Conservation (phyloP, 2,329 filamentous ascomycete species). For the Fusarium piperis region DNA sequence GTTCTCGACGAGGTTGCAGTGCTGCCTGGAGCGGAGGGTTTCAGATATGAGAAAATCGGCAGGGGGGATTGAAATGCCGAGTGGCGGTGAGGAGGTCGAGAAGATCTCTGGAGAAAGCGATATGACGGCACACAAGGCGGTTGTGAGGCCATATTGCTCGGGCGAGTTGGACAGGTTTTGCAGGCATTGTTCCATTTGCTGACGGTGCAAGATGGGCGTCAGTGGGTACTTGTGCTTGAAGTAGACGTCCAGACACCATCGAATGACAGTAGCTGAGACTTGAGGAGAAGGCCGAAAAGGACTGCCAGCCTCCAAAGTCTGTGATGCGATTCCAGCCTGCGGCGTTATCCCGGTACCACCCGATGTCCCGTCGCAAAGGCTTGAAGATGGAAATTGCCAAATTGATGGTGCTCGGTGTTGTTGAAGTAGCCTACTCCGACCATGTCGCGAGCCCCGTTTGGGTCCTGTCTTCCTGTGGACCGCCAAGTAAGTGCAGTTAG, state of each 20-base stretch:
- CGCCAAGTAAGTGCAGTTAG: conserved; percentile 43
- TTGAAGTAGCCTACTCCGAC: not conserved
- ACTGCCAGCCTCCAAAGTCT: fast-evolving
- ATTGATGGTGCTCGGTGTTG: not conserved
- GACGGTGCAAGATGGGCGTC: conserved; percentile 44
- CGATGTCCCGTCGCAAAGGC: not conserved
- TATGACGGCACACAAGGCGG: conserved; percentile 44
- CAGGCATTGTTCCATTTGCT: conserved; percentile 21
- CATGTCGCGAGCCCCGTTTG: conserved; percentile 24
- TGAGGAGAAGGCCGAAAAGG: conserved; percentile 2
- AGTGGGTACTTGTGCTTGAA: conserved; percentile 49
- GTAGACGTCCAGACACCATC: conserved; percentile 44
- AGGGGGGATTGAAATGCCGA: conserved; percentile 15
- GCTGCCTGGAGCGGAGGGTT: conserved; percentile 37
- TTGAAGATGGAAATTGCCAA: not conserved
- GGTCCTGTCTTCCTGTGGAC: conserved; percentile 47
- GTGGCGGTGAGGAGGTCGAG: not conserved
- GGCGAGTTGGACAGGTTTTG: not conserved
- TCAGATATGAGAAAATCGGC: conserved; percentile 43
- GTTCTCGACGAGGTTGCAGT: conserved; percentile 38
- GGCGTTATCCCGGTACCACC: not conserved
- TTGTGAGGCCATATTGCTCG: conserved; percentile 42
- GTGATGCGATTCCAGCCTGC: not conserved
- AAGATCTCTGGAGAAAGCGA: conserved; percentile 42
- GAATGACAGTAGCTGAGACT: conserved; percentile 26